These are phyloP conservation scores for Henckelia pumila DNA, from an alignment of 257 asterid species.

Conservation along the genomic window DNA sequence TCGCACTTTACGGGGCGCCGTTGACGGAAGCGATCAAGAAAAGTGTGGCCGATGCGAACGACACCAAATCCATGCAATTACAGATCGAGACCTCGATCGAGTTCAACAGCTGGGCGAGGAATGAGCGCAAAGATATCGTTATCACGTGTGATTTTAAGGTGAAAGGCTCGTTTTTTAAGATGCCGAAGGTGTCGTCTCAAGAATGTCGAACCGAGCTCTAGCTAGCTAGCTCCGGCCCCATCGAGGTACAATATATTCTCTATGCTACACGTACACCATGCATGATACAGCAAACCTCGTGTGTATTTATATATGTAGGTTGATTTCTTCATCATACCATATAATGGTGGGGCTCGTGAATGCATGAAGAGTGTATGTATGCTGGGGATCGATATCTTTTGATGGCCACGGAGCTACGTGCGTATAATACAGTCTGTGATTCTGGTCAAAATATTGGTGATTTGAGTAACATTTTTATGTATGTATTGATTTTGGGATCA, in stretches of 20 bases:
- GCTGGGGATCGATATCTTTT: background rate
- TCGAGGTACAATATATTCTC: background rate
- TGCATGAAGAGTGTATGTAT: background rate
- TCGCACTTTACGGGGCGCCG: conserved; percentile 26
- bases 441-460: background rate
- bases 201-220: conserved; percentile 39
- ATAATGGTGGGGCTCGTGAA: background rate
- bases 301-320: background rate
- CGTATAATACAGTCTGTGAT: background rate
- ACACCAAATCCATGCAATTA: conserved; percentile 33
- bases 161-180: conserved; percentile 27
- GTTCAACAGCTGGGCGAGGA: conserved; percentile 43
- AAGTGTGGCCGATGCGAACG: conserved; percentile 23
- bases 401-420: background rate
- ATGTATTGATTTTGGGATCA: background rate
- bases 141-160: conserved; percentile 52
- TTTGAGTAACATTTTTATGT: too few species aligned
- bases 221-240: background rate
- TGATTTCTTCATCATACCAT: background rate
- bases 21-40: conserved; percentile 26
- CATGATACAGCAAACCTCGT: background rate
- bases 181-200: conserved; percentile 33
- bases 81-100: conserved; percentile 32
- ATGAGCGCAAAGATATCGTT: conserved; percentile 21
- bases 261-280: background rate